Percentiles rank a stretch among this genome's conserved stretches.
phyloP scores from a whole-genome alignment of 2,329 filamentous ascomycete genomes.

The Fusarium tuaranense region DNA sequence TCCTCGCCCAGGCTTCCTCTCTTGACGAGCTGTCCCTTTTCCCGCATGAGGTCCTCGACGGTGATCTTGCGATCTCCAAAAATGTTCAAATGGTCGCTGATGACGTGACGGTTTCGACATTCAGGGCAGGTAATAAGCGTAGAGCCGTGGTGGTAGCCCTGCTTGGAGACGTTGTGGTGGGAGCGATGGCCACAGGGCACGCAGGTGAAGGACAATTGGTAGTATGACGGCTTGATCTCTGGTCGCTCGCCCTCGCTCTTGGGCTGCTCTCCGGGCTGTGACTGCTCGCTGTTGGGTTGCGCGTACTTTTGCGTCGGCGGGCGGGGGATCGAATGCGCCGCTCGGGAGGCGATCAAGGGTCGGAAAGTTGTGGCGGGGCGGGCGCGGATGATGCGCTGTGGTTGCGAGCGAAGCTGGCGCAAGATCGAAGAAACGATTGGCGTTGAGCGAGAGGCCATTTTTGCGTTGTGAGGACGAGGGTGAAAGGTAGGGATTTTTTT shows the following conservation, averaged over 20 bases:
- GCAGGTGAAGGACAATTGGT: constrained; percentile 93
- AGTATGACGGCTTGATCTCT: constrained; percentile 70
- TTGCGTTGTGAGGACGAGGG: background rate
- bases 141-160: constrained; percentile 92
- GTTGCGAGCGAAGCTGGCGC: constrained; percentile 31
- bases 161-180: constrained; percentile 89
- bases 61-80: constrained; percentile 79
- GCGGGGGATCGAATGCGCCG: constrained; percentile 52
- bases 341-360: constrained; percentile 40
- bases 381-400: constrained; percentile 24
- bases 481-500: background rate
- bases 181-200: constrained; percentile 84
- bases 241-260: constrained; percentile 47
- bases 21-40: constrained; percentile 80
- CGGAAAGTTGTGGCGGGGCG: constrained; percentile 19
- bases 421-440: constrained; percentile 30
- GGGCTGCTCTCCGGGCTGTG: constrained; percentile 30
- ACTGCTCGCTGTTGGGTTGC: constrained; percentile 20
- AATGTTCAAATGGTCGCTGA: constrained; percentile 86
- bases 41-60: constrained; percentile 80
- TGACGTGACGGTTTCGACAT: constrained; percentile 90
- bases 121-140: constrained; percentile 88
- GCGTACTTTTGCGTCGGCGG: constrained; percentile 40
- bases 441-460: constrained; percentile 47
- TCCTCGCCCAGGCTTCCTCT: constrained; percentile 78